Base-by-base conservation (phyloP, 345 rosid species). In the Jatropha curcas region DNA sequence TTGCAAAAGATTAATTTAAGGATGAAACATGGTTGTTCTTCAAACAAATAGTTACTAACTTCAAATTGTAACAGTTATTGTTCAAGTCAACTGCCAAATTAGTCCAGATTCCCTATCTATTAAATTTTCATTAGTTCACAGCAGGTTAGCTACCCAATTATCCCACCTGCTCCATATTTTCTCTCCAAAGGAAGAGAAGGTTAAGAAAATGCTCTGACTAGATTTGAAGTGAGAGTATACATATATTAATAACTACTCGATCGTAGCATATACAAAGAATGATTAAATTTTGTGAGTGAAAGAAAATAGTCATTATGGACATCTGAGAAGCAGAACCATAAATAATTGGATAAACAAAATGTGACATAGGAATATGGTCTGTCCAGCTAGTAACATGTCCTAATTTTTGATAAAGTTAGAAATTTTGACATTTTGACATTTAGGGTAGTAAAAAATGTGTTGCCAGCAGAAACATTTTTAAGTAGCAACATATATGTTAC, bases 401-500 rank as follows among this genome's bases (percentile, higher is more conserved):
- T 63, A 43, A 48, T 6, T 11, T 59, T 39, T 39, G 30, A 8
- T 22, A 6, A 39, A 22, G 2, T 60, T 10, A 43, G 52, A 64
- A 64, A 48, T 41, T 5, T 41, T 13, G 43, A 24, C 51, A 17
- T 43, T 8, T 41, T n/a, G n/a, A n/a, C n/a, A n/a, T n/a, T n/a
- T 27, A 64, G 13, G 11, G 20, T 43, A 45, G 11, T 5, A 64
- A 11, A 11, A 41, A n/a, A 63, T 11, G 4, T 0, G 22, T 31
- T 59, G 10, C 11, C 39, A 33, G 58, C 13, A 63, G 14, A 13
- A 37, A 14, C 16, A 52, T 52, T 31, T 10, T 66, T 39, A 65
- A 64, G 65, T 65, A 43, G 72, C 11, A 37, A 67, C 2, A 51
- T 67, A 72, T 41, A 16, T 22, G 35, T 65, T 85, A 92, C 98